phyloP scores from a whole-genome alignment of 805 yeast species.

The Saccharomycopsis babjevae region DNA sequence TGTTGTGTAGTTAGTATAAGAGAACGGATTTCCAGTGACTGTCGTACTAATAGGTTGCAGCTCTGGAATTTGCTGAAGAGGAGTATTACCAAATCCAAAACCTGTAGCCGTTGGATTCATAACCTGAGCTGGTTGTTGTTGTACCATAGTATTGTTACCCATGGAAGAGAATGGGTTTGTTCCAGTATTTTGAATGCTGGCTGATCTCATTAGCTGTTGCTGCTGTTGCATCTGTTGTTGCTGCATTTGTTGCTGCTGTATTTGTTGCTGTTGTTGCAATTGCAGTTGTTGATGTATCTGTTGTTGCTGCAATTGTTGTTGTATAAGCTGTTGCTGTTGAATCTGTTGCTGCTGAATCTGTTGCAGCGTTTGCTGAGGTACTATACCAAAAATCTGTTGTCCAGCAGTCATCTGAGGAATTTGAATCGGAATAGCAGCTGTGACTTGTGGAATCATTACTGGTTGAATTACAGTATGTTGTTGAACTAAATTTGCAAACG shows the following conservation, averaged over 20 bases:
- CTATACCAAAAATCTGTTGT: slow-evolving; percentile 8
- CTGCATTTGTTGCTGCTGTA: slow-evolving; percentile 21
- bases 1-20: slow-evolving; percentile 22
- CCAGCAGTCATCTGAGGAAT: slow-evolving; percentile 6
- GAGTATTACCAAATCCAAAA: slow-evolving; percentile 46
- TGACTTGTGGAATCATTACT: slow-evolving; percentile 15
- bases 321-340: slow-evolving; percentile 16
- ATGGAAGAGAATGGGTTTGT: slow-evolving; percentile 1
- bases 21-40: slow-evolving; percentile 27
- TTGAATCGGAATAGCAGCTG: slow-evolving; percentile 15
- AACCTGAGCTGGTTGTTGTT: not conserved
- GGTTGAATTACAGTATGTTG: slow-evolving; percentile 7
- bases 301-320: slow-evolving; percentile 15
- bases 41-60: slow-evolving; percentile 8
- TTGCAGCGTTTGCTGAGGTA: slow-evolving; percentile 16
- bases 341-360: slow-evolving; percentile 19
- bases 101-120: slow-evolving; percentile 34
- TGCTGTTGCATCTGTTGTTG: slow-evolving; percentile 22
- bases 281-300: slow-evolving; percentile 18
- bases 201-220: slow-evolving; percentile 15
- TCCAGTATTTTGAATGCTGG: slow-evolving; percentile 14
- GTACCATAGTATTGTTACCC: not conserved
- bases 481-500: slow-evolving; percentile 23
- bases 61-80: slow-evolving; percentile 18
- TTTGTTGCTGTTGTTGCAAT: slow-evolving; percentile 16